phyloP scores from a whole-genome alignment of 768 basidiomycete species.

The Arthromyces matolae region DNA sequence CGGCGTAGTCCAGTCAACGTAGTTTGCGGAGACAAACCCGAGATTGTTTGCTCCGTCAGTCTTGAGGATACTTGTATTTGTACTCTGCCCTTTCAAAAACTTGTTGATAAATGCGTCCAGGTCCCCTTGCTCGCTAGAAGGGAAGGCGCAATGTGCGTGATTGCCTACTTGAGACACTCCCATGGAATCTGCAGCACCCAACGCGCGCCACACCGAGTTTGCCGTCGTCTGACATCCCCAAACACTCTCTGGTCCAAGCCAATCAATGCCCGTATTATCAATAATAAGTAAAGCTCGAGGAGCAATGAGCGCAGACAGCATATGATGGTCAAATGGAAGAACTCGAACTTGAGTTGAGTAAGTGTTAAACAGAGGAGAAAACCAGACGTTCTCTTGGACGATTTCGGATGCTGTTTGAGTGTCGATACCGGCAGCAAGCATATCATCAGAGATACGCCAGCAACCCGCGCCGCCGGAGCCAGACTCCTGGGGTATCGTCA shows the following conservation, averaged over 20 bases:
- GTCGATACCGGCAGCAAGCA: slow-evolving; percentile 37
- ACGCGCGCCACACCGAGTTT: slow-evolving; percentile 46
- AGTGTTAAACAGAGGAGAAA: slow-evolving; percentile 45
- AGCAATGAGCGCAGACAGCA: slow-evolving; percentile 52
- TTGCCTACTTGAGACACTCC: slow-evolving; percentile 53
- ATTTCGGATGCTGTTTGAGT: slow-evolving; percentile 58
- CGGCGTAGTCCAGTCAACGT: slow-evolving; percentile 50
- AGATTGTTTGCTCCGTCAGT: slow-evolving; percentile 41
- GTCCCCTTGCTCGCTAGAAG: slow-evolving; percentile 38
- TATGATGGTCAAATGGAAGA: slow-evolving; percentile 60
- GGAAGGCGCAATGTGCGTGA: slow-evolving; percentile 56
- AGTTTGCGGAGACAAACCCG: slow-evolving; percentile 36
- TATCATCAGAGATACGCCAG: slow-evolving; percentile 55
- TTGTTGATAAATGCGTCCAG: slow-evolving; percentile 54
- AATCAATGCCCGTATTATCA: slow-evolving; percentile 54
- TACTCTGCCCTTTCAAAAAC: slow-evolving; percentile 46
- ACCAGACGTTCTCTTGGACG: slow-evolving; percentile 61
- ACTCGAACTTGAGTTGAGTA: slow-evolving; percentile 41
- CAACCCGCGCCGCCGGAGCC: slow-evolving; percentile 58
- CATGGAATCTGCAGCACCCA: slow-evolving; percentile 43
- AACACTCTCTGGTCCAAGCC: slow-evolving; percentile 49
- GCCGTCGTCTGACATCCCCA: slow-evolving; percentile 52
- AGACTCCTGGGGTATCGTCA: slow-evolving; percentile 62
- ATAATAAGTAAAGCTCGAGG: slow-evolving; percentile 50
- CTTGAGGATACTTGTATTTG: slow-evolving; percentile 44